Evolutionary conservation across 768 basidiomycete species (phyloP), one percentile per base, ranked within the genome.

Genomic region (Strobilomyces dryophilus): DNA sequence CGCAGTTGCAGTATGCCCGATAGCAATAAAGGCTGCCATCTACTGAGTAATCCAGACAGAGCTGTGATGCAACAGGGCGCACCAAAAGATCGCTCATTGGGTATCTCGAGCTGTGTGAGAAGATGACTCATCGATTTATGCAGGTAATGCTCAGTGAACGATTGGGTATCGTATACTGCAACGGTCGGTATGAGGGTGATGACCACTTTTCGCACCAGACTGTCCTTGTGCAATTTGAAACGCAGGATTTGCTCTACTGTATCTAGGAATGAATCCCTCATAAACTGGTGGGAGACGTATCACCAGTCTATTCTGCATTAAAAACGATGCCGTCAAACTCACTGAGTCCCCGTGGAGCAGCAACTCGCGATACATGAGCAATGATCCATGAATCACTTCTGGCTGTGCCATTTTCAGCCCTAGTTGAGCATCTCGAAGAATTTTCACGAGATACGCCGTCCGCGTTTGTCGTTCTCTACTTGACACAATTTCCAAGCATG

Each of bases 81-180:
- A 94, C 94, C 91, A 59, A 91, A 89, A 31, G 88, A 85, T 34
- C 95, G 80, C 61, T 99, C 97, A 45, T 81, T 80, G 0, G 90
- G 87, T 71, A 93, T 97, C 62, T 91, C 87, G 6, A 99, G 78
- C 63, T 93, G 90, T 5, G 83, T 84, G 29, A 95, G 73, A 1
- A 99, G 80, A 71, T 95, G 92, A 0, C 80, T 85, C 97, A 99
- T 98, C 11, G 91, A 84, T 67, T 90, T 89, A 74, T 95, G 92
- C 9, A 98, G 78, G 66, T 92, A 94, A 66, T 90, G 87, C 61
- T 89, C 87, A 40, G 86, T 86, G 63, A 99, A 99, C 1, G 87
- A 91, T 66, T 90, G 85, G 2, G 91, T 91, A 65, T 98, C 93
- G 68, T 98, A 99, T 3, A 87, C 85, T 21, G 95, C 95, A 56